Percentiles rank a stretch among this genome's conserved stretches.
These are phyloP conservation scores for Pholiota molesta DNA, from an alignment of 768 basidiomycete genomes.

Conservation along the genomic window DNA sequence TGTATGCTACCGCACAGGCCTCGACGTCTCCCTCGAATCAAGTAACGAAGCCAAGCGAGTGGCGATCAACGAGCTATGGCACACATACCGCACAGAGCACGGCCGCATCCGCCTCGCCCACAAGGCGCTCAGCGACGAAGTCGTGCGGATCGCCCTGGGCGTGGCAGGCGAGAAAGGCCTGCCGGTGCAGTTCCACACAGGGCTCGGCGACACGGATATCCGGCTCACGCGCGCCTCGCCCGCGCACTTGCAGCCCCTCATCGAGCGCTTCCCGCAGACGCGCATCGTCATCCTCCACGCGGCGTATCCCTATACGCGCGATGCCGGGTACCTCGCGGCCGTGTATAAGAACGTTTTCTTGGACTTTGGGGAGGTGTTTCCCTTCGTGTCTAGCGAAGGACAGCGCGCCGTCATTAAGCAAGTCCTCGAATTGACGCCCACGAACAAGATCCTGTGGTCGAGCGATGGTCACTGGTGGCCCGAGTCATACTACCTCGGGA, in stretches of 20 bases:
- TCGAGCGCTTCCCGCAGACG: slow-evolving; percentile 62
- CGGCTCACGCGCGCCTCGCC: slow-evolving; percentile 60
- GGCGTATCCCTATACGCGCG: slow-evolving; percentile 77
- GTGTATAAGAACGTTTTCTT: slow-evolving; percentile 76
- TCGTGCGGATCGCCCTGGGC: slow-evolving; percentile 58
- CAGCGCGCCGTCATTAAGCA: slow-evolving; percentile 63
- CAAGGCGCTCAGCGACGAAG: slow-evolving; percentile 67
- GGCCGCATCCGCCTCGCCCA: slow-evolving; percentile 54
- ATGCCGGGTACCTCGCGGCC: slow-evolving; percentile 76
- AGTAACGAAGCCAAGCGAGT: slow-evolving; percentile 28
- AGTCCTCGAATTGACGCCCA: slow-evolving; percentile 71
- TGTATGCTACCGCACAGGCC: slow-evolving; percentile 76
- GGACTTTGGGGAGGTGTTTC: slow-evolving; percentile 82
- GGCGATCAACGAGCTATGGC: slow-evolving; percentile 35
- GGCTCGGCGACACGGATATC: slow-evolving; percentile 78
- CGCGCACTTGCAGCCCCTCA: slow-evolving; percentile 66
- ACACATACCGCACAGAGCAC: slow-evolving; percentile 35
- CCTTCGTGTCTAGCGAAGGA: slow-evolving; percentile 62
- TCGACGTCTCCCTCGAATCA: slow-evolving; percentile 47
- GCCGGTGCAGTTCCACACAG: slow-evolving; percentile 87
- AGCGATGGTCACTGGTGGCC: slow-evolving; percentile 82
- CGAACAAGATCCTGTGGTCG: slow-evolving; percentile 82
- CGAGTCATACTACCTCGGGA: slow-evolving; percentile 73
- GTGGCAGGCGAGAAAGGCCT: slow-evolving; percentile 56
- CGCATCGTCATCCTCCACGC: slow-evolving; percentile 73